phyloP scores from a whole-genome alignment of 768 basidiomycete species.

The Scleroderma bovista region DNA sequence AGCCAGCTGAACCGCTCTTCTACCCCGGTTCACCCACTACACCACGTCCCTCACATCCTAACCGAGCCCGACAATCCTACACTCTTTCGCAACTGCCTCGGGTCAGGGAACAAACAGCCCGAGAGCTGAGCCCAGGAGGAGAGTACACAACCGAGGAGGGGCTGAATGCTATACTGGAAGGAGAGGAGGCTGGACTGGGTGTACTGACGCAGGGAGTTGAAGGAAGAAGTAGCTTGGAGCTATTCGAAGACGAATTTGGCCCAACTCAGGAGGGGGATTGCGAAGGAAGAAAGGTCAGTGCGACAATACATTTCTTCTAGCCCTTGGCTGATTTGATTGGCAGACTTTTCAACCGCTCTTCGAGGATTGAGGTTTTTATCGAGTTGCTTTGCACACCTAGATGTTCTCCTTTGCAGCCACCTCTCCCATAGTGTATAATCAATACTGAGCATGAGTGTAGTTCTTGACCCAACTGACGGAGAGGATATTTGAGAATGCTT shows the following conservation, averaged over 20 bases:
- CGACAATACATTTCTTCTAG: neutral
- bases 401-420: no score
- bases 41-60: constrained; percentile 4
- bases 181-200: constrained; percentile 26
- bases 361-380: constrained; percentile 23
- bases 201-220: constrained; percentile 1
- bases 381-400: no score
- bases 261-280: constrained; percentile 25
- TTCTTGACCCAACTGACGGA: no score
- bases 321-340: neutral
- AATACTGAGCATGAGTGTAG: no score
- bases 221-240: constrained; percentile 20
- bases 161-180: constrained; percentile 40
- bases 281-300: constrained; percentile 22
- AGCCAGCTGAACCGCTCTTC: constrained; percentile 14
- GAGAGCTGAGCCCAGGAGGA: constrained; percentile 58
- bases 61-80: constrained; percentile 33
- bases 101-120: constrained; percentile 46
- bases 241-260: constrained; percentile 29
- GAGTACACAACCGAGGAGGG: constrained; percentile 63
- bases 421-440: no score
- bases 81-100: constrained; percentile 59
- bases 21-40: constrained; percentile 20
- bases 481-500: no score
- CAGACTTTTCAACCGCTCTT: constrained; percentile 30